Evolutionary conservation across 768 basidiomycete genomes (phyloP).

Genomic region (Naganishia vaughanmartiniae): DNA sequence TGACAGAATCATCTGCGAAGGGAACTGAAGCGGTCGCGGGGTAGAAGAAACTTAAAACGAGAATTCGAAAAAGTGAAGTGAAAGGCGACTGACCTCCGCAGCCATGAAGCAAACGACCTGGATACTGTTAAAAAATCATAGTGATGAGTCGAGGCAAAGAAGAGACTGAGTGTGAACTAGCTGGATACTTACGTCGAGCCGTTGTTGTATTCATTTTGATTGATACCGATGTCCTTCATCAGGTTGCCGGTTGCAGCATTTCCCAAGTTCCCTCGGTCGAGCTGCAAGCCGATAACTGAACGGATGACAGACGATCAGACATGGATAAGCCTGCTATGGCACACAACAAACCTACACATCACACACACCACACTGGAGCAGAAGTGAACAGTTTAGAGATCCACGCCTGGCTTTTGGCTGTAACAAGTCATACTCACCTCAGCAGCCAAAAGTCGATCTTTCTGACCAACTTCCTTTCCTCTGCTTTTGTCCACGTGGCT

Average conservation of each 20-base stretch:
- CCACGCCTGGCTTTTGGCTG: not conserved
- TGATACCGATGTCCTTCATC: constrained; percentile 45
- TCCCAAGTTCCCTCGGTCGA: constrained; percentile 43
- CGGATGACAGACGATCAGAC: not conserved
- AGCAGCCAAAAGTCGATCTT: constrained; percentile 25
- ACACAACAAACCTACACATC: not conserved
- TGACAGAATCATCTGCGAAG: constrained; percentile 30
- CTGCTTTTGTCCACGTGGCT: constrained; percentile 37
- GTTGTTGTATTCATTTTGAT: constrained; percentile 47
- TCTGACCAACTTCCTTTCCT: constrained; percentile 33
- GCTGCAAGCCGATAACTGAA: constrained; percentile 13
- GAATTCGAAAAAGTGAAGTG: too few species aligned
- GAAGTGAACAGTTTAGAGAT: not conserved
- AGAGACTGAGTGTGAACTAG: too few species aligned
- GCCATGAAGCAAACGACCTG: constrained; percentile 22
- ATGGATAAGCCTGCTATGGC: too few species aligned
- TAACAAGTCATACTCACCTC: not conserved
- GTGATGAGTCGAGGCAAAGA: not conserved
- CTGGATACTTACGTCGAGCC: constrained; percentile 29
- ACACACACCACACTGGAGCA: constrained; percentile 1
- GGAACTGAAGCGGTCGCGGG: constrained; percentile 33
- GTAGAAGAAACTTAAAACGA: not conserved
- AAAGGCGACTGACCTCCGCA: constrained; percentile 3
- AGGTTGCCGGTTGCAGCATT: constrained; percentile 46
- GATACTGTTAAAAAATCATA: not conserved